Conservation (phyloP, 345 rosid genomes). For the Abelmoschus esculentus region DNA sequence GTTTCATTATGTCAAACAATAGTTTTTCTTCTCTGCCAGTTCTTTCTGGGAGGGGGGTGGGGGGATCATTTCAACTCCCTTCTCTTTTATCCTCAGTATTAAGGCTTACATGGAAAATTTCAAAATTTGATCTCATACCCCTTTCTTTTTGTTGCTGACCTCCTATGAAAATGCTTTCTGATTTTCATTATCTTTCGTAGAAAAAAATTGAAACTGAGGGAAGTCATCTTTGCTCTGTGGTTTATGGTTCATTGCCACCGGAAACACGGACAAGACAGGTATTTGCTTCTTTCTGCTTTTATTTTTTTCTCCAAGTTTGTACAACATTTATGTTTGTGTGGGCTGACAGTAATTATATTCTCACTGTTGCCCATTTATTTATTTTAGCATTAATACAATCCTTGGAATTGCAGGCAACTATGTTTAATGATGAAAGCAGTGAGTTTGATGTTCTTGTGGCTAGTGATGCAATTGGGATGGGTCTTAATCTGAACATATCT, state of each 20-base stretch:
- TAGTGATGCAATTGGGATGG: slow-evolving; percentile 98
- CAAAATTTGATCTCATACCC: not conserved
- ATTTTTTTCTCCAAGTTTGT: not conserved
- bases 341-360: not conserved
- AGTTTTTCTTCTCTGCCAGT: not conserved
- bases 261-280: slow-evolving; percentile 97
- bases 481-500: slow-evolving; percentile 85
- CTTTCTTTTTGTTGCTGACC: not conserved
- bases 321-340: not conserved
- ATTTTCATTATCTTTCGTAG: slow-evolving; percentile 22
- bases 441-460: slow-evolving; percentile 96
- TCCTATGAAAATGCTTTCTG: not conserved
- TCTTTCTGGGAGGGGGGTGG: not conserved
- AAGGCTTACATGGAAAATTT: not conserved
- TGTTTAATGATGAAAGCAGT: slow-evolving; percentile 74
- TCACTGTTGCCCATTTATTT: not conserved
- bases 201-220: slow-evolving; percentile 53
- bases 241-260: slow-evolving; percentile 88
- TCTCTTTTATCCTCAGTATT: not conserved
- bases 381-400: slow-evolving; percentile 15
- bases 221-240: slow-evolving; percentile 85
- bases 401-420: slow-evolving; percentile 67
- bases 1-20: not conserved
- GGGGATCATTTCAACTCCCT: not conserved
- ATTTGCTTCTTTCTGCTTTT: slow-evolving; percentile 19